Evolutionary conservation across 257 asterid species (phyloP).

Genomic region (Capsicum baccatum): DNA sequence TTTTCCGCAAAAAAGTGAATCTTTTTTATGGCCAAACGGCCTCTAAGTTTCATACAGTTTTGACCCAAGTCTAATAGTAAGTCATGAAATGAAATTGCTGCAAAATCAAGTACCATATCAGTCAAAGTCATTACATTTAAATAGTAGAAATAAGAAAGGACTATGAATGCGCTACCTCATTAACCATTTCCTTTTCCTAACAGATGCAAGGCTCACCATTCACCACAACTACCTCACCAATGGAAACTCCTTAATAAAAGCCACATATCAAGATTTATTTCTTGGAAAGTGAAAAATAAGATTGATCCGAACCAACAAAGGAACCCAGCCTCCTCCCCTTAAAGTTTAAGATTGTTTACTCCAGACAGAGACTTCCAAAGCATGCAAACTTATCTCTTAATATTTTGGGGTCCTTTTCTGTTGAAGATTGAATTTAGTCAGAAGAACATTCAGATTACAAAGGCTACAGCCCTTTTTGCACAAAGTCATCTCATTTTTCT

Average conservation of each 20-base stretch:
- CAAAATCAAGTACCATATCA: constrained; percentile 20
- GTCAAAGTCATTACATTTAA: background rate
- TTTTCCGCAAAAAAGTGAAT: too few relatives aligned
- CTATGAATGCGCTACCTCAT: background rate
- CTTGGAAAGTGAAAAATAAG: constrained; percentile 14
- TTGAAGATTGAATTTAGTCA: background rate
- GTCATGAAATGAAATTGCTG: constrained; percentile 9
- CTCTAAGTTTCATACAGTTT: background rate
- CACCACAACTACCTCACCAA: background rate
- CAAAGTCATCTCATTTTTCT: background rate
- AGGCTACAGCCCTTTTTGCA: background rate
- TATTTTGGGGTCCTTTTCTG: background rate
- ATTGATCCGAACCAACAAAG: background rate
- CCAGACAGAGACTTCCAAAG: background rate
- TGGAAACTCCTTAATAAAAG: background rate
- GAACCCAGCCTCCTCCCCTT: background rate
- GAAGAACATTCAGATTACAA: background rate
- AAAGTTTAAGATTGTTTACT: background rate
- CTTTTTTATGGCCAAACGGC: too few relatives aligned
- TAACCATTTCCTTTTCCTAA: background rate
- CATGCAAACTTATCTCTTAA: background rate
- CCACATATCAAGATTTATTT: background rate
- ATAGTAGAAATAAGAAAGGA: background rate
- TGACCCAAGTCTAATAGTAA: background rate
- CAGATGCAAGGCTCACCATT: background rate